Conservation (phyloP, 228 moss, liverwort and hornwort genomes). For the Sphagnum fallax region DNA sequence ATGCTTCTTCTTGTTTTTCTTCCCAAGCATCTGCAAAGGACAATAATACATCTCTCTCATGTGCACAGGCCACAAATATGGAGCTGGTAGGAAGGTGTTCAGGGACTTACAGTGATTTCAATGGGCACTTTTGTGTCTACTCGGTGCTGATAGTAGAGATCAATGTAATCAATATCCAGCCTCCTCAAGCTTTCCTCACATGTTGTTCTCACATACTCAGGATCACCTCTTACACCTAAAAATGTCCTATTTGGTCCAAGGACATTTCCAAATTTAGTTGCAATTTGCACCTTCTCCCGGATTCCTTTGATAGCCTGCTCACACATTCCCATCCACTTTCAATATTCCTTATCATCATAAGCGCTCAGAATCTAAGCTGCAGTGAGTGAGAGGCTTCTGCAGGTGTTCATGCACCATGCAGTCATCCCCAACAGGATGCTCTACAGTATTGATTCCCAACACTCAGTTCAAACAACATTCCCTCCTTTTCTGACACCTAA, state of each 20-base stretch:
- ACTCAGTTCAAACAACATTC: too few species aligned
- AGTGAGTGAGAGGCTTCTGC: too few species aligned
- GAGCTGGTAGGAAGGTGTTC: neutral
- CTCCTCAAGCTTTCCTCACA: slow-evolving; percentile 20
- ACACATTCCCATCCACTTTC: too few species aligned
- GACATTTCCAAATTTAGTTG: slow-evolving; percentile 12
- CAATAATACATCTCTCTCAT: neutral
- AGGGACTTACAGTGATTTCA: neutral
- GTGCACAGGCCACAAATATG: neutral
- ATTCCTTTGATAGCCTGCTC: too few species aligned
- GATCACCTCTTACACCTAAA: neutral
- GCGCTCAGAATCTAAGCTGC: too few species aligned
- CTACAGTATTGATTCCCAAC: too few species aligned
- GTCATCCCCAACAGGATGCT: too few species aligned
- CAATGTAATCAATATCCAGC: slow-evolving; percentile 20
- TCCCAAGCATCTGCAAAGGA: neutral
- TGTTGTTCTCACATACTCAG: slow-evolving; percentile 9
- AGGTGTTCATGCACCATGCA: too few species aligned
- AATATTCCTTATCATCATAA: too few species aligned
- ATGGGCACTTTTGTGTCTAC: slow-evolving; percentile 15
- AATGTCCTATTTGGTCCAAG: neutral
- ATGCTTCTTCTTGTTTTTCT: neutral
- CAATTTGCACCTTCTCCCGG: too few species aligned
- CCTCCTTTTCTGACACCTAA: too few species aligned
- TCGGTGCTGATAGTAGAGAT: slow-evolving; percentile 23